Base-by-base conservation (phyloP, 768 basidiomycete species). In the Leccinum disarticulatum region DNA sequence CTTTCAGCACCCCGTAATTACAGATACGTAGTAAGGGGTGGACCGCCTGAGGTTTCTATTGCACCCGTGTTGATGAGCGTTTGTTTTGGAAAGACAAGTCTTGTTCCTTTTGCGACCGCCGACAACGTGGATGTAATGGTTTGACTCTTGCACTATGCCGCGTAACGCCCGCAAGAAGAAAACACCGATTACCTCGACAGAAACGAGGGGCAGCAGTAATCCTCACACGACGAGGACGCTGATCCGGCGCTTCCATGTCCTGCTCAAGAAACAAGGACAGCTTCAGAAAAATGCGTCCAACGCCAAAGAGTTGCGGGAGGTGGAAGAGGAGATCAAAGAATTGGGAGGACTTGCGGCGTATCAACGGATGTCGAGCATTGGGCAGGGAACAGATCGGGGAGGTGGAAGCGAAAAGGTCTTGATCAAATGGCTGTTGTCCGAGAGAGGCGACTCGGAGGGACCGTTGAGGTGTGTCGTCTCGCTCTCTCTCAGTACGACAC, bases 351-450 rank as follows among this genome's bases (percentile, higher is more conserved):
- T 97, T 38, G 84, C 86, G 56, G 77, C 77, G 27, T 97, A 97
- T 71, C 94, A 97, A 70, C 80, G 77, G 41, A 91, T 94, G 82
- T 95, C 93, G 33, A 81, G 76, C 56, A 78, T 90, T 15, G 95
- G 95, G 1, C 95, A 97, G 69, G 82, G 85, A 3, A 79, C 75
- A 8, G 90, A 93, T 60, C 78, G 95, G 55, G 95, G 95, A 9
- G 95, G 95, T 4, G 95, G 94, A 6, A 93, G 89, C 67, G 90
- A 95, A 67, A 90, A 85, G 68, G 77, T 94, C 3, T 74, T 95
- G 25, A 81, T 96, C 47, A 68, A 66, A 41, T 97, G 93, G 92
- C 72, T 97, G 19, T 43, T 79, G 57, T 57, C 66, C 31, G 58
- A 61, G 58, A 53, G 64, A 70, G 69, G 43, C 57, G 75, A 58